Conservation (phyloP, 345 rosid genomes). For the Durio zibethinus region DNA sequence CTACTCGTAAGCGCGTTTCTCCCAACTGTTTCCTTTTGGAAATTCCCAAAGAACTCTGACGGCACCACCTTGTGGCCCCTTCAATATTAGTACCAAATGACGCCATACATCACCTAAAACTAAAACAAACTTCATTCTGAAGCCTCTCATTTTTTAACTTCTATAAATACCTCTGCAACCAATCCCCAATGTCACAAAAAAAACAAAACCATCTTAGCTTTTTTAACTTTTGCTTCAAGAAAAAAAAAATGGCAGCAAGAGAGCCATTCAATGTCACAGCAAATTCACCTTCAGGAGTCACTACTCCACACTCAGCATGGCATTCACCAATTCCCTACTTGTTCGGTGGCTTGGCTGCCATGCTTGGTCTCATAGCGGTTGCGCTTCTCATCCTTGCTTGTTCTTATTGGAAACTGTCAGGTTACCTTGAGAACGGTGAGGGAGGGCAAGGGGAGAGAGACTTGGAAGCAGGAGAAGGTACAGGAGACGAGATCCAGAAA, state of each 20-base stretch:
- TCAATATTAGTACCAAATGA: neutral
- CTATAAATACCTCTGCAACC: constrained; percentile 12
- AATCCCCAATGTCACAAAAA: neutral
- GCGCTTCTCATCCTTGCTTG: constrained; percentile 89
- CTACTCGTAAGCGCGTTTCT: neutral
- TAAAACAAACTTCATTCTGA: neutral
- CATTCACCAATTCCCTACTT: constrained; percentile 94
- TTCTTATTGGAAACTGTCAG: constrained; percentile 89
- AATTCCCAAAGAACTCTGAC: neutral
- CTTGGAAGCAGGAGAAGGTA: constrained; percentile 56
- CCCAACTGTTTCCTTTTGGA: neutral
- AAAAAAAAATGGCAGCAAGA: constrained; percentile 41
- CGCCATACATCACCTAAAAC: constrained; percentile 5
- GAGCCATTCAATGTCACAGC: constrained; percentile 36
- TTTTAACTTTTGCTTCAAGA: neutral
- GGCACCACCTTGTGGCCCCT: neutral
- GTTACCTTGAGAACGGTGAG: constrained; percentile 48
- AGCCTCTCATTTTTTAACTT: neutral
- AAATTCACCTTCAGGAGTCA: constrained; percentile 14
- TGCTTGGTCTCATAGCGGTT: constrained; percentile 87
- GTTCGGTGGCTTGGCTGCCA: constrained; percentile 91
- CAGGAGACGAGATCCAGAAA: constrained; percentile 23
- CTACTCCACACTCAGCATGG: constrained; percentile 61
- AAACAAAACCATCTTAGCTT: constrained; percentile 4
- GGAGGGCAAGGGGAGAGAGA: constrained; percentile 43